A percentile compares a stretch with the other conserved stretches of the same genome.
phyloP scores from a whole-genome alignment of 2,329 filamentous ascomycete species.

The Tolypocladium paradoxum region DNA sequence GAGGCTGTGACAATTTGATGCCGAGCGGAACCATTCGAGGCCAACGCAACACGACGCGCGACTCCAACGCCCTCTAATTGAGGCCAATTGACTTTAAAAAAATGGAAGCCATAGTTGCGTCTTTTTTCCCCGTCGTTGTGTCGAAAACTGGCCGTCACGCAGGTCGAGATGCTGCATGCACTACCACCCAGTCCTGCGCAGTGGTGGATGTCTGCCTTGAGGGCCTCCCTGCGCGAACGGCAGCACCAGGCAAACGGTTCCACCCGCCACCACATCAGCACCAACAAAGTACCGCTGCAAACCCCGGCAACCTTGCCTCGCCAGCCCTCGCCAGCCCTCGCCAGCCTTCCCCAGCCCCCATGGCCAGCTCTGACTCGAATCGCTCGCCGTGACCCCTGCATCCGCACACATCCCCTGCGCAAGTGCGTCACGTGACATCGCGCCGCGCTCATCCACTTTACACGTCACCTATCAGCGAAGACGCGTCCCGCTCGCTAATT shows the following conservation, averaged over 20 bases:
- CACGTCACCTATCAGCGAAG: slow-evolving; percentile 1
- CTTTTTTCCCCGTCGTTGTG: not conserved
- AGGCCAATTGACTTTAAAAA: not conserved
- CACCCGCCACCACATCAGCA: not conserved
- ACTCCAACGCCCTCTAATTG: not conserved
- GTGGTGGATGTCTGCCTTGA: slow-evolving; percentile 5
- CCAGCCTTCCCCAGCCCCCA: too few species aligned
- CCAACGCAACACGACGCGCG: not conserved
- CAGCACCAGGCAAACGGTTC: not conserved
- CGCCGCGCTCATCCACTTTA: not conserved
- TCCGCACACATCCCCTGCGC: fast-evolving
- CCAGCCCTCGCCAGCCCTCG: too few species aligned
- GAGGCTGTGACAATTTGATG: slow-evolving; percentile 6
- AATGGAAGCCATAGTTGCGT: not conserved
- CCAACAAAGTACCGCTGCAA: not conserved
- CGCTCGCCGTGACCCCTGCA: not conserved
- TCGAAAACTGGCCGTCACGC: not conserved
- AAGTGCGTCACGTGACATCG: slow-evolving; percentile 4
- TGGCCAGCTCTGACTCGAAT: not conserved
- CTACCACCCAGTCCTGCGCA: slow-evolving; percentile 8
- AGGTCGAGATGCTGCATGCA: slow-evolving; percentile 3
- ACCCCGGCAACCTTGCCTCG: not conserved
- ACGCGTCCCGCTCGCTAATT: slow-evolving; percentile 6
- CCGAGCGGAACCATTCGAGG: not conserved
- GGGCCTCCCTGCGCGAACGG: not conserved